Evolutionary conservation across 371 early-diverging fungal species (phyloP).

Genomic region (Homolaphlyctis polyrhiza): DNA sequence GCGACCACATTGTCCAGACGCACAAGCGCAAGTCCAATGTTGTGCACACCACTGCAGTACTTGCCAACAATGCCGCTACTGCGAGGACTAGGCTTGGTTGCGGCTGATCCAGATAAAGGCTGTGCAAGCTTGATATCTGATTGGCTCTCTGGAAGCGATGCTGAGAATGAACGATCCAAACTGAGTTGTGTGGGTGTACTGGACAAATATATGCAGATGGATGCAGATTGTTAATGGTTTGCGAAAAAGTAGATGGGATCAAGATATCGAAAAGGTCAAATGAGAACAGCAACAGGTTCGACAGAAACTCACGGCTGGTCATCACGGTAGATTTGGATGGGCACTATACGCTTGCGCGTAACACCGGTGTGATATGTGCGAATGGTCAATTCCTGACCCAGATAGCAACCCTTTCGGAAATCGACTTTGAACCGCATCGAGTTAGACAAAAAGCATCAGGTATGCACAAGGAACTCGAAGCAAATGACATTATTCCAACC

Average conservation of each 20-base stretch:
- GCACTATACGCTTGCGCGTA: constrained; percentile 86
- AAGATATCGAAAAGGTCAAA: background rate
- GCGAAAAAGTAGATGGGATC: no score
- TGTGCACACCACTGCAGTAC: constrained; percentile 59
- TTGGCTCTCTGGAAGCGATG: constrained; percentile 15
- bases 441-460: constrained; percentile 1
- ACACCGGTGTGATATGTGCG: constrained; percentile 94
- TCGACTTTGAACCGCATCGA: no score
- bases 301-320: constrained; percentile 15
- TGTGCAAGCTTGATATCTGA: constrained; percentile 16
- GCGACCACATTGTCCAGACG: constrained; percentile 71
- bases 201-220: background rate
- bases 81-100: constrained; percentile 35
- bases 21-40: constrained; percentile 83
- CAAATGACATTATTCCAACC: constrained; percentile 30
- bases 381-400: constrained; percentile 96
- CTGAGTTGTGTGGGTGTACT: background rate
- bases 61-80: constrained; percentile 50
- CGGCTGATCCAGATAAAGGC: constrained; percentile 7
- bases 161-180: background rate
- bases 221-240: no score
- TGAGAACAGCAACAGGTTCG: background rate
- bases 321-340: constrained; percentile 52
- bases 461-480: background rate
- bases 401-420: constrained; percentile 95